Conservation (phyloP, 129 eudicot species). For the Arctium minus region DNA sequence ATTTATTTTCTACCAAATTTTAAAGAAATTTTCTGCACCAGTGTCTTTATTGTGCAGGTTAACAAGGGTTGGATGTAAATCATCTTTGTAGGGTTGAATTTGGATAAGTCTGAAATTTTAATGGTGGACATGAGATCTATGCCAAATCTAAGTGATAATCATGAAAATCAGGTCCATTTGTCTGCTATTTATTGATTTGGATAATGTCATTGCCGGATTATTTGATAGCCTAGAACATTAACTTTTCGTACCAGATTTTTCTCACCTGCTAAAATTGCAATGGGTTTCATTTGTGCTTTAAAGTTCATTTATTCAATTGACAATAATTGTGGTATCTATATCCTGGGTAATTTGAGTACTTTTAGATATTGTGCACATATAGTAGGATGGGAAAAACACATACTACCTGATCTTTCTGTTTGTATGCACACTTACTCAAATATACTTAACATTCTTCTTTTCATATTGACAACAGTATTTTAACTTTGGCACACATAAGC, state of each 20-base stretch:
- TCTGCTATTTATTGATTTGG: not conserved
- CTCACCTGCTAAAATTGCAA: not conserved
- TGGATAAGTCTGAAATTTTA: not conserved
- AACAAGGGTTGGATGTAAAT: not conserved
- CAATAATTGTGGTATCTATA: not conserved
- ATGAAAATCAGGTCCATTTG: not conserved
- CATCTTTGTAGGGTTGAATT: not conserved
- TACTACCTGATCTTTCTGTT: not conserved
- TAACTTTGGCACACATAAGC: not conserved
- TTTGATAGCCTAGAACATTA: not conserved
- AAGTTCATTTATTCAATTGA: not conserved
- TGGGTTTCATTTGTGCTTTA: not conserved
- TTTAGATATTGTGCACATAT: not conserved
- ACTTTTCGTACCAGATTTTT: not conserved
- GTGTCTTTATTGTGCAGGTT: not conserved
- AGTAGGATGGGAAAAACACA: not conserved
- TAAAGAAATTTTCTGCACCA: not conserved
- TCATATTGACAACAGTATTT: not conserved
- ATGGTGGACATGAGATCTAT: not conserved
- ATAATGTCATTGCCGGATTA: not conserved
- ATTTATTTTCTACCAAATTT: not conserved
- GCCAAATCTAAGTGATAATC: not conserved
- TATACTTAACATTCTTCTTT: not conserved
- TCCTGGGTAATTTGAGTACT: not conserved
- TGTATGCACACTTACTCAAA: not conserved